Conservation (phyloP, 2,329 filamentous ascomycete species). For the Penicillium capsulatum region DNA sequence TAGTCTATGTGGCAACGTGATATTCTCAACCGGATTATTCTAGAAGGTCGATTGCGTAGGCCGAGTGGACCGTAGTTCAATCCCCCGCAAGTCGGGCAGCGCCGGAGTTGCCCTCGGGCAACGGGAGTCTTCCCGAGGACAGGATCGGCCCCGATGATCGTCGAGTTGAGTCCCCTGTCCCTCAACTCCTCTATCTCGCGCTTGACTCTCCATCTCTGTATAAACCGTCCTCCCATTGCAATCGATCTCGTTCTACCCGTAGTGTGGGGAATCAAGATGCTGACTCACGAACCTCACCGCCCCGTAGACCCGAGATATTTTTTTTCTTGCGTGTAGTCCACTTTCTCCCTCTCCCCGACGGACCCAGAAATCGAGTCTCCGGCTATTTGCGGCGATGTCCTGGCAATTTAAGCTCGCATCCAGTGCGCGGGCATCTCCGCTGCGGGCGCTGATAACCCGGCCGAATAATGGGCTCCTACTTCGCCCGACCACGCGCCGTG, state of each 20-base stretch:
- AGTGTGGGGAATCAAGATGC: slow-evolving; percentile 15
- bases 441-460: slow-evolving; percentile 28
- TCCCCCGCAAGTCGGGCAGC: too few species aligned
- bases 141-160: slow-evolving; percentile 12
- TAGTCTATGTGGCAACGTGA: slow-evolving; percentile 6
- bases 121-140: slow-evolving; percentile 13
- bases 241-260: too few species aligned
- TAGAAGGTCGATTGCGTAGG: background rate
- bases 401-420: slow-evolving; percentile 31
- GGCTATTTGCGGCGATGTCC: slow-evolving; percentile 19
- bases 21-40: slow-evolving; percentile 4
- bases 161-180: too few species aligned
- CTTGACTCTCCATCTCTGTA: background rate
- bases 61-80: too few species aligned
- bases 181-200: background rate
- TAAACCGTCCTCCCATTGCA: too few species aligned
- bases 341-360: background rate
- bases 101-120: slow-evolving; percentile 5
- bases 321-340: background rate
- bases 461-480: slow-evolving; percentile 25
- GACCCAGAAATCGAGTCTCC: background rate
- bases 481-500: slow-evolving; percentile 20
- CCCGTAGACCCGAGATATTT: slow-evolving; percentile 11
- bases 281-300: slow-evolving; percentile 24
- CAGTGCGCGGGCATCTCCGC: slow-evolving; percentile 30